Evolutionary conservation across 495 filamentous ascomycete genomes (phyloP), one percentile per base, ranked within the genome.

Genomic region (Aspergillus asperescens): DNA sequence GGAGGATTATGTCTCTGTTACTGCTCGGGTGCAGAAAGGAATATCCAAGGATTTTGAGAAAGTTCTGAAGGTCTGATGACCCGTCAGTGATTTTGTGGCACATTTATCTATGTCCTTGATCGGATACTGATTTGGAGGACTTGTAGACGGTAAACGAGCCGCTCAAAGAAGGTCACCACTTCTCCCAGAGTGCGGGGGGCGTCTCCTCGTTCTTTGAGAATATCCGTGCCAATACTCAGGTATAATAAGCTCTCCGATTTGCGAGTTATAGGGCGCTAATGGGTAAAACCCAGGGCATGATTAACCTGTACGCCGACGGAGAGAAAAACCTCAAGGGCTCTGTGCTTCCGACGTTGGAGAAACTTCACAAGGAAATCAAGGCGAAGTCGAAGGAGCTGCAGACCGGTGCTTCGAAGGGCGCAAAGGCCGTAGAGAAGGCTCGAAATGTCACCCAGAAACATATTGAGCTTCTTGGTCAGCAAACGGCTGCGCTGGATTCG

Each of bases 41-140:
- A 83, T 95, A 55, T 83, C 88, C 24, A 97, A 96, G 76, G 93
- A 97, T 64, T 93, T 95, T 60, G 90, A 96, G 77, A 92, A 86
- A 70, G 83, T 95, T 22, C 68, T 96, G 58, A 97, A 96, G 82
- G 87, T 89, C 45, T 22, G 69, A 51, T 35, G 32, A 35, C 16
- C 32, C n/a, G n/a, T 35, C n/a, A 15, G 18, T 7, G 43, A 20
- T 20, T 12, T n/a, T 31, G 13, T 35, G 29, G 12, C 16, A 7
- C 15, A 25, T 28, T 8, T n/a, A 32, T 32, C 7, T 40, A 9
- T 34, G 31, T 23, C 16, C 7, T 24, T 29, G 43, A 32, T 24
- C 19, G 19, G 35, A 50, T 10, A 6, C 48, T 55, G 40, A 20
- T 23, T 13, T 16, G 32, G 19, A 22, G 32, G 19, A 22, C 9